A percentile compares a stretch with the other conserved stretches of the same genome.
Evolutionary conservation across 1,139 yeast species (phyloP).

Genomic region (Eremothecium cymbalariae): DNA sequence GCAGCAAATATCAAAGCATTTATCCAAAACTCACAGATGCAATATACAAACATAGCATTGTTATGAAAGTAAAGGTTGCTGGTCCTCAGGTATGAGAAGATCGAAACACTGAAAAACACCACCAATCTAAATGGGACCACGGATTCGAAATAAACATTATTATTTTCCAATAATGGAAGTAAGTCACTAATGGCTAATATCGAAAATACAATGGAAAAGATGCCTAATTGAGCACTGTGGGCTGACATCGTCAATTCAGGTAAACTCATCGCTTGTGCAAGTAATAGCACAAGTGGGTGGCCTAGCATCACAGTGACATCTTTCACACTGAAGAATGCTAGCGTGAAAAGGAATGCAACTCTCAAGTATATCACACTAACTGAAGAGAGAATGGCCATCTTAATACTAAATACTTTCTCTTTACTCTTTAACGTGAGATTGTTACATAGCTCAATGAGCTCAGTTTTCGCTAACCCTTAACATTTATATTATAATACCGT

Average conservation of each 20-base stretch:
- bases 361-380: slow-evolving; percentile 43
- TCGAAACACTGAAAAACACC: slow-evolving; percentile 46
- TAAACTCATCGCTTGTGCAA: slow-evolving; percentile 34
- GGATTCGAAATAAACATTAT: slow-evolving; percentile 50
- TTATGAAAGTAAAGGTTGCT: slow-evolving; percentile 45
- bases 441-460: too few relatives aligned
- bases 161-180: slow-evolving; percentile 50
- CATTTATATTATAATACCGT: background rate
- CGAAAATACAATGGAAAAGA: slow-evolving; percentile 40
- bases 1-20: slow-evolving; percentile 57
- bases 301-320: slow-evolving; percentile 38
- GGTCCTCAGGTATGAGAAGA: slow-evolving; percentile 31
- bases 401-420: slow-evolving; percentile 5
- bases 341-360: slow-evolving; percentile 38
- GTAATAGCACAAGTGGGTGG: slow-evolving; percentile 44
- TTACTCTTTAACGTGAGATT: too few relatives aligned
- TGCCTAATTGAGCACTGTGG: slow-evolving; percentile 46
- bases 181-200: slow-evolving; percentile 46
- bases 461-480: background rate
- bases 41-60: slow-evolving; percentile 51
- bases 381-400: slow-evolving; percentile 54
- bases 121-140: slow-evolving; percentile 61
- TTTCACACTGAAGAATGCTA: slow-evolving; percentile 39
- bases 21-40: slow-evolving; percentile 66
- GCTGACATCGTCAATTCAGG: slow-evolving; percentile 36